Evolutionary conservation across 108 stramenopile species (phyloP).

Genomic region (Nitzschia sp.): DNA sequence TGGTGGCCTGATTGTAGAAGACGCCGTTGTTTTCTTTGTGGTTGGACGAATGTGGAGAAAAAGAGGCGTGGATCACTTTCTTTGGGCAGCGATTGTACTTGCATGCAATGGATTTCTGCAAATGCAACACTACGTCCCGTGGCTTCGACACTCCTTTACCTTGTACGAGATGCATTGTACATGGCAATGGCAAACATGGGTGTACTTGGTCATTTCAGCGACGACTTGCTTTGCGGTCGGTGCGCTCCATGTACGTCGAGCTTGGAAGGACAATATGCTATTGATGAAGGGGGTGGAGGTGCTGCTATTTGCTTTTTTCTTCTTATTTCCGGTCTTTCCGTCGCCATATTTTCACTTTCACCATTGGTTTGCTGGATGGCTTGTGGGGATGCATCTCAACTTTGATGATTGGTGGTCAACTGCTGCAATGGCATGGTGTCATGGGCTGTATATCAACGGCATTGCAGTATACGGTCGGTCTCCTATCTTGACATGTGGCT

Average conservation of each 20-base stretch:
- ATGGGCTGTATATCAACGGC: constrained; percentile 66
- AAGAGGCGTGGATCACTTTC: constrained; percentile 46
- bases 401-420: constrained; percentile 54
- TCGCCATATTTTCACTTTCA: constrained; percentile 74
- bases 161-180: constrained; percentile 67
- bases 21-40: constrained; percentile 58
- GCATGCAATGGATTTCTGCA: constrained; percentile 45
- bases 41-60: constrained; percentile 53
- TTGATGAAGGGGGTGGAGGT: constrained; percentile 50
- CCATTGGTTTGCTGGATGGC: constrained; percentile 65
- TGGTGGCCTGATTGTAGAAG: constrained; percentile 41
- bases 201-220: constrained; percentile 40
- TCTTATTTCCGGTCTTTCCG: constrained; percentile 37
- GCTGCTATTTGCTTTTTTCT: constrained; percentile 35
- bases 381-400: constrained; percentile 62
- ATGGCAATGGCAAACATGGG: constrained; percentile 63
- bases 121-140: constrained; percentile 35
- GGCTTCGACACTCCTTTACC: constrained; percentile 60
- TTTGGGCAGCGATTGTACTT: constrained; percentile 39
- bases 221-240: constrained; percentile 30
- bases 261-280: constrained; percentile 37
- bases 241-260: constrained; percentile 34
- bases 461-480: constrained; percentile 69
- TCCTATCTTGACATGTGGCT: constrained; percentile 67
- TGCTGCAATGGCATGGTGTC: constrained; percentile 52